phyloP scores from a whole-genome alignment of 441 rosid genomes.

The Arabidopsis hybrid region DNA sequence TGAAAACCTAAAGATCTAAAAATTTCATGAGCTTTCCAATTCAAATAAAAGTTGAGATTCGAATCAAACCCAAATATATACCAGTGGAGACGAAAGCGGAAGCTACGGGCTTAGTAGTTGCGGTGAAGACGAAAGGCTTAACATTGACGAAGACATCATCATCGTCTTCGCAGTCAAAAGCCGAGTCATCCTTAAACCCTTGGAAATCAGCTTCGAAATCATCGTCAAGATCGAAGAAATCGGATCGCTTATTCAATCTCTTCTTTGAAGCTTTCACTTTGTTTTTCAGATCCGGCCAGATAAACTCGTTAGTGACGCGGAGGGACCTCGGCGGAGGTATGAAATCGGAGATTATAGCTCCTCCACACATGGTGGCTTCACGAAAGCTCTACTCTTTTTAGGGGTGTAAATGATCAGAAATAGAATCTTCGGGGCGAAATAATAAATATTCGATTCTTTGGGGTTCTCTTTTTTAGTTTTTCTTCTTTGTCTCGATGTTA shows the following conservation, averaged over 20 bases:
- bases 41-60: not conserved
- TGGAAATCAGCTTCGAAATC: constrained; percentile 86
- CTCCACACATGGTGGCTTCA: constrained; percentile 88
- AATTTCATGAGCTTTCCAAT: constrained; percentile 2
- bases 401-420: constrained; percentile 34
- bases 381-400: not conserved
- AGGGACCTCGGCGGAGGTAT: constrained; percentile 57
- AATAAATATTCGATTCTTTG: not conserved
- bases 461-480: not conserved
- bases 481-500: not conserved
- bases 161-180: constrained; percentile 53
- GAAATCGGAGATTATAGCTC: constrained; percentile 89
- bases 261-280: constrained; percentile 38
- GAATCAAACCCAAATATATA: constrained; percentile 9
- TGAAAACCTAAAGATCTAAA: constrained; percentile 20
- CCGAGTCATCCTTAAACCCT: constrained; percentile 70
- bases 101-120: constrained; percentile 47
- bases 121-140: constrained; percentile 70
- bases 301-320: constrained; percentile 61
- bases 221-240: constrained; percentile 49
- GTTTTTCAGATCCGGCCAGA: constrained; percentile 79
- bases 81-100: constrained; percentile 25
- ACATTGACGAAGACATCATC: constrained; percentile 54
- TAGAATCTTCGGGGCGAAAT: constrained; percentile 25
- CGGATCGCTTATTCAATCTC: constrained; percentile 51